Evolutionary conservation across 345 rosid species (phyloP).

Genomic region (Raphanus raphanistrum): DNA sequence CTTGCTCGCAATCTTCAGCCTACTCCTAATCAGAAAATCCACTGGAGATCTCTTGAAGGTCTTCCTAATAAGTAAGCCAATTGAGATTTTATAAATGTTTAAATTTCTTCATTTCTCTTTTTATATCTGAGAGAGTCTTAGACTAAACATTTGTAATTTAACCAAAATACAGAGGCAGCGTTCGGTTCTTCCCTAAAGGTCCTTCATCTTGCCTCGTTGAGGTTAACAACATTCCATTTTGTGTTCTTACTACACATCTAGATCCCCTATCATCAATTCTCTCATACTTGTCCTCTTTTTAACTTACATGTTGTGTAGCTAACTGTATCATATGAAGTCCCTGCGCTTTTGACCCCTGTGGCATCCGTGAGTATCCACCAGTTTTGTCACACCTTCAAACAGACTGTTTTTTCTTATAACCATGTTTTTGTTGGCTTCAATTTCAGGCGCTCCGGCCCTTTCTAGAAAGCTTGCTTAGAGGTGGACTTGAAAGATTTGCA

Average conservation of each 20-base stretch:
- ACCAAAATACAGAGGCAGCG: slow-evolving; percentile 62
- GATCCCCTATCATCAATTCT: not conserved
- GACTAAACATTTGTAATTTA: slow-evolving; percentile 10
- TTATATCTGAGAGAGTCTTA: not conserved
- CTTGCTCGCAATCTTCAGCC: slow-evolving; percentile 98
- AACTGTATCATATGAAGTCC: slow-evolving; percentile 92
- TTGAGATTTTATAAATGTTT: not conserved
- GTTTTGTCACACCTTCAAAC: not conserved
- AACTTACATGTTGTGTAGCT: slow-evolving; percentile 42
- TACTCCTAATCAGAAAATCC: slow-evolving; percentile 80
- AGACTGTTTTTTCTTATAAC: not conserved
- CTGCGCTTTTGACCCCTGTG: slow-evolving; percentile 67
- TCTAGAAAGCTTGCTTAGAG: slow-evolving; percentile 57
- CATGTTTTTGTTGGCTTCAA: not conserved
- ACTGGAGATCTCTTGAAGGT: slow-evolving; percentile 95
- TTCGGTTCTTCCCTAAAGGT: slow-evolving; percentile 82
- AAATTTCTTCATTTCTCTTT: not conserved
- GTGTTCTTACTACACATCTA: not conserved
- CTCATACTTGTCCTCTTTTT: not conserved
- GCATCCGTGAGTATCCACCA: slow-evolving; percentile 64
- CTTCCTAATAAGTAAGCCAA: slow-evolving; percentile 72
- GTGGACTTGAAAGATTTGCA: slow-evolving; percentile 75
- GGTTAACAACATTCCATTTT: slow-evolving; percentile 45
- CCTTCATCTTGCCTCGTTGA: slow-evolving; percentile 72
- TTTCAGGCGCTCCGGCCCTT: slow-evolving; percentile 73